phyloP scores from a whole-genome alignment of 1,139 yeast species.

The Hansenula lynferdii region DNA sequence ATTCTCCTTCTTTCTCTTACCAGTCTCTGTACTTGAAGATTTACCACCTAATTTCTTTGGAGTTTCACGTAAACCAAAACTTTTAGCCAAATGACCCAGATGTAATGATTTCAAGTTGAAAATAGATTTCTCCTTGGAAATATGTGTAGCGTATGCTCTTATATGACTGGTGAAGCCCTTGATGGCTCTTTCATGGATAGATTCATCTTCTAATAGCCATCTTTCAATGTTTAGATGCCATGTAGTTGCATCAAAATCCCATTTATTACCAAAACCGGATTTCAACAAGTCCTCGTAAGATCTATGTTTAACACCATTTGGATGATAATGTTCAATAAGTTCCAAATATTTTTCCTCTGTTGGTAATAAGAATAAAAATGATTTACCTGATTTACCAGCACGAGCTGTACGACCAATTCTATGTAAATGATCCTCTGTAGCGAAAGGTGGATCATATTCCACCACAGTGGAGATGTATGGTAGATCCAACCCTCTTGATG shows the following conservation, averaged over 20 bases:
- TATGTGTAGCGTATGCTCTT: slow-evolving; percentile 96
- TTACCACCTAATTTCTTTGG: slow-evolving; percentile 68
- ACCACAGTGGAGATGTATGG: slow-evolving; percentile 62
- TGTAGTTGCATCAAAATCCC: slow-evolving; percentile 96
- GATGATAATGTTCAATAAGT: slow-evolving; percentile 53
- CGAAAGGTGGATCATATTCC: slow-evolving; percentile 67
- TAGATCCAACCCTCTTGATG: slow-evolving; percentile 67
- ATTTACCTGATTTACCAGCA: slow-evolving; percentile 62
- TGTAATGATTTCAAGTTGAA: slow-evolving; percentile 82
- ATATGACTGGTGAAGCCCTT: slow-evolving; percentile 85
- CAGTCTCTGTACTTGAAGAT: slow-evolving; percentile 23
- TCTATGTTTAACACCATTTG: slow-evolving; percentile 47
- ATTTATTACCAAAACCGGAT: slow-evolving; percentile 49
- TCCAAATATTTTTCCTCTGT: slow-evolving; percentile 88
- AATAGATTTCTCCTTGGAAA: slow-evolving; percentile 66
- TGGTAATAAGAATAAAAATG: slow-evolving; percentile 75
- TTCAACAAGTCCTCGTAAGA: slow-evolving; percentile 49
- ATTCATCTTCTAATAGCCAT: slow-evolving; percentile 70
- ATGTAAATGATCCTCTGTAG: slow-evolving; percentile 67
- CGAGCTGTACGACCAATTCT: slow-evolving; percentile 75
- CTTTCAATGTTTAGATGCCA: slow-evolving; percentile 92
- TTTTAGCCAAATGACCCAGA: slow-evolving; percentile 92
- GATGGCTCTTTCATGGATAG: slow-evolving; percentile 56
- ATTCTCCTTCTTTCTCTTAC: slow-evolving; percentile 46
- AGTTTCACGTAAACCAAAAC: slow-evolving; percentile 91